These are phyloP conservation scores for Syzygium aqueum DNA, from an alignment of 345 rosid genomes.

Conservation along the genomic window DNA sequence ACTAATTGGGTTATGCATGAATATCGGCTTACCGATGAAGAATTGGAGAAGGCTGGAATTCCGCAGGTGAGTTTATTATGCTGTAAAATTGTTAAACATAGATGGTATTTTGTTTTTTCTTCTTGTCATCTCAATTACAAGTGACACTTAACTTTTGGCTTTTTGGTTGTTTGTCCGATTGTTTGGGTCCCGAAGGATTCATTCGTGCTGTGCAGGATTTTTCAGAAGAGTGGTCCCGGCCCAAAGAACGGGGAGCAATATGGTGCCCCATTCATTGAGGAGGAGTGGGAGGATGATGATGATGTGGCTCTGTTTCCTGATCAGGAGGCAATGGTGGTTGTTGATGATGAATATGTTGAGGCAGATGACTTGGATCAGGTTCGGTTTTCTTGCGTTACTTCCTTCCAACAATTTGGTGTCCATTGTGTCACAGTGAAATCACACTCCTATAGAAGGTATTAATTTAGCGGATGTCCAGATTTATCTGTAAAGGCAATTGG, in stretches of 20 bases:
- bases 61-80: conserved; percentile 45
- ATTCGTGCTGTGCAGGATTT: conserved; percentile 82
- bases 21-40: conserved; percentile 63
- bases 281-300: conserved; percentile 91
- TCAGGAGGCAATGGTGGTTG: conserved; percentile 24
- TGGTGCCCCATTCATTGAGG: conserved; percentile 93
- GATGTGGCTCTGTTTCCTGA: conserved; percentile 37
- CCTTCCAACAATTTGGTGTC: background rate
- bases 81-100: background rate
- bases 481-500: background rate
- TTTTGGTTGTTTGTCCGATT: background rate
- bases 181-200: conserved; percentile 49
- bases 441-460: background rate
- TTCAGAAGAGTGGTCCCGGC: conserved; percentile 93
- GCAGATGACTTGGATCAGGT: conserved; percentile 62
- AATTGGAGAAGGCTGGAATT: conserved; percentile 42
- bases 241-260: conserved; percentile 96
- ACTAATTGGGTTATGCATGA: conserved; percentile 98
- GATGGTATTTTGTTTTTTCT: background rate
- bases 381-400: background rate
- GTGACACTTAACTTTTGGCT: conserved; percentile 1
- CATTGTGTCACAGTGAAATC: background rate
- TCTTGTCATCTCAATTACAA: background rate
- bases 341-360: conserved; percentile 41
- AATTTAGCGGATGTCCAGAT: background rate